Evolutionary conservation across 1,284 basidiomycete species (phyloP), one percentile per base, ranked within the genome.

Genomic region (Apiotrichum montevideense): DNA sequence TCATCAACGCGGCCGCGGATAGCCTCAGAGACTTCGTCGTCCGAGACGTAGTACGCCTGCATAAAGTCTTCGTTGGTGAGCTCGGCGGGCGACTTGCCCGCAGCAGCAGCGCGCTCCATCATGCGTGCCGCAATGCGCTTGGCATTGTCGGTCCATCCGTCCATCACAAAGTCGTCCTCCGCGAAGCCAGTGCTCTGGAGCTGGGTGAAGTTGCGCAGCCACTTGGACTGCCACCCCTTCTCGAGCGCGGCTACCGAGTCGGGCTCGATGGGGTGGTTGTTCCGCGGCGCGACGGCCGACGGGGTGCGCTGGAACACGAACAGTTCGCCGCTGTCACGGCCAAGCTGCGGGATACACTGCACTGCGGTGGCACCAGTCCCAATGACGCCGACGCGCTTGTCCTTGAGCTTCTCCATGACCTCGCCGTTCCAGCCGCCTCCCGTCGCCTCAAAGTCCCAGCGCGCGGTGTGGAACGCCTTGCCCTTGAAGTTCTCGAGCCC

Each of bases 271-370:
- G 39, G 32, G 45, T 61, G 59, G 59, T 61, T 61, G 34, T 44
- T 32, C 10, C 56, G 59, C 3, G 54, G 35, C 5, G 46, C 56
- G 6, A 58, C 56, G 1, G 53, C 53, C 6, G 56, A 53, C 0
- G 59, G 56, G 2, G 59, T 61, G 48, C 59, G 59, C 56, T 61
- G 59, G 56, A 61, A 61, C 11, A 61, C 56, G 39, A 51, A 46
- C 29, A 61, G 54, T 29, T 51, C 45, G 21, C 51, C 53, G 3
- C 29, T 34, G 59, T 57, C 53, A 3, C 45, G 32, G 4, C 50
- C 59, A 13, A 50, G 43, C 33, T 46, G 2, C 51, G 59, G 61
- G 32, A 62, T 50, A 29, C 46, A 52, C 46, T 53, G 52, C 51
- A 53, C 55, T 21, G 54, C 44, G 13, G 56, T 49, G 13, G 59